Conservation (phyloP, 163 green algal genomes). For the Botryococcus braunii region DNA sequence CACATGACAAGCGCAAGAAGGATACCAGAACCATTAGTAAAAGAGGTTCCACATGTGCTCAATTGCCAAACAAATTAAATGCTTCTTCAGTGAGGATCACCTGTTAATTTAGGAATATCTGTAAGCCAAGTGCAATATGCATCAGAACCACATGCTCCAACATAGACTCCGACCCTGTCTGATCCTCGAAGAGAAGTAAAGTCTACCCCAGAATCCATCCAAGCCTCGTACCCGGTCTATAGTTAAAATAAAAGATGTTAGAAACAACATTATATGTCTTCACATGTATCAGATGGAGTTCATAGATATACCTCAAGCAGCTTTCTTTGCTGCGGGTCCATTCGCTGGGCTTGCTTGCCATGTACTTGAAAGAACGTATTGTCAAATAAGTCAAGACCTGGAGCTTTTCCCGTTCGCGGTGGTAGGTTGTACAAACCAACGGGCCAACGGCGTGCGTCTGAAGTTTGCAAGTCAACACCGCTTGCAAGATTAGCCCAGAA, state of each 20-base stretch:
- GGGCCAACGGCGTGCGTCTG: constrained; percentile 4
- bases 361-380: constrained; percentile 2
- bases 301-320: constrained; percentile 9
- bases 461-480: constrained; percentile 4
- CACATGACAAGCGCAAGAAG: too few species aligned
- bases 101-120: constrained; percentile 5
- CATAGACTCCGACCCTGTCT: constrained; percentile 7
- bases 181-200: neutral
- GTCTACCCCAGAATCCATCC: constrained; percentile 9
- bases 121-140: neutral
- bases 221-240: constrained; percentile 9
- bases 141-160: constrained; percentile 7
- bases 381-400: constrained; percentile 3
- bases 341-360: constrained; percentile 10
- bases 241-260: too few species aligned
- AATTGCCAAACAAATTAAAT: too few species aligned
- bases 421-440: neutral
- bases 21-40: too few species aligned
- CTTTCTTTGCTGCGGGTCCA: constrained; percentile 5
- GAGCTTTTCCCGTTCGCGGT: neutral
- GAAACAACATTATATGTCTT: too few species aligned
- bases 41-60: too few species aligned
- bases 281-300: too few species aligned
- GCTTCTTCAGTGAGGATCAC: too few species aligned
- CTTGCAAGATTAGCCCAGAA: constrained; percentile 5